Base-by-base conservation (phyloP, 495 filamentous ascomycete genomes). In the Hypoxylon lienhwacheense region DNA sequence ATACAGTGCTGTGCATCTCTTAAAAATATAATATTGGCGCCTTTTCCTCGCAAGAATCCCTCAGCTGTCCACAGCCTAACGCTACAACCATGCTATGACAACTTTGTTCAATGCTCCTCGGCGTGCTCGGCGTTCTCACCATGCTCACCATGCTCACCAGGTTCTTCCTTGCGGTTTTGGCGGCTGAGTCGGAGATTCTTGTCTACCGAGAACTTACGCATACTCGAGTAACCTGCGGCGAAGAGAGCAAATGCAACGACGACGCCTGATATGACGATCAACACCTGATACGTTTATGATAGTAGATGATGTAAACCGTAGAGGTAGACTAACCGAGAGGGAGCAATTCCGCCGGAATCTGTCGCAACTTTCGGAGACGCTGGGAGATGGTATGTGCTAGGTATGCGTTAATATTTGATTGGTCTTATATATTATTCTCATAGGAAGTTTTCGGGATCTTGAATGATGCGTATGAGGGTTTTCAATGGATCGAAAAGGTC, bases 371-470 rank as follows among this genome's bases (percentile, higher is more conserved):
- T 64, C 93, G 86, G 54, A 99, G 78, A 63, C 95, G 87, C 77
- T 99, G 93, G 36, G 93, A 97, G 75, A 99, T 86, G 51, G 93
- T 97, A 78, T 97, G 93, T 68, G 89, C 93, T 98, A 63, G 59
- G 5, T 21, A 34, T 40, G 29, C 41, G 57, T 73, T 56, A 72
- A 68, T 44, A 45, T 48, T 20, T 11, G 14, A 31, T 49, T 41
- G 20, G 8, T 10, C 6, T 19, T 46, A 25, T 28, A 32, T 22
- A 12, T 6, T 25, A 35, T 41, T 49, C 12, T 7, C 10, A 20
- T 11, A 16, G 21, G 5, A 63, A 28, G n/a, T 16, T 43, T 22
- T 55, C 53, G 24, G 22, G 16, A 47, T 22, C 36, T 20, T 6
- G 5, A 4, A n/a, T 33, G 10, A 44, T 43, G 4, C 28, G 28